A percentile compares a stretch with the other conserved stretches of the same genome.
Conservation (phyloP, 768 basidiomycete genomes). For the Pleurotus ostreatus region DNA sequence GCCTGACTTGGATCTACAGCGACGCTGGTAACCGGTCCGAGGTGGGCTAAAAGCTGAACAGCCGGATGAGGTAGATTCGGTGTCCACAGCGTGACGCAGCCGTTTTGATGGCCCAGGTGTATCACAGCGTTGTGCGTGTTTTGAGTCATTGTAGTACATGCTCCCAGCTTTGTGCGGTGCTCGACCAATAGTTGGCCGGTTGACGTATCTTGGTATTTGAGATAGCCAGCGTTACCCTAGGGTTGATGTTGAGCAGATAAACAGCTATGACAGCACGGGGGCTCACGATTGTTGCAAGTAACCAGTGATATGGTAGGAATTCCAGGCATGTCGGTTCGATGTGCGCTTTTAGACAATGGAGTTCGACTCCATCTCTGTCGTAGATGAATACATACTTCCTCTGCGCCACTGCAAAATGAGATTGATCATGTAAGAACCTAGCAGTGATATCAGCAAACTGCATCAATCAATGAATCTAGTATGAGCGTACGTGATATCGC, state of each 20-base stretch:
- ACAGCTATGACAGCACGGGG: conserved; percentile 1
- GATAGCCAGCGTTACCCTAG: conserved; percentile 82
- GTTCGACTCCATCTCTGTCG: conserved; percentile 88
- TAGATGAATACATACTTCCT: conserved; percentile 96
- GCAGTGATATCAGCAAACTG: conserved; percentile 4
- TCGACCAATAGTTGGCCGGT: conserved; percentile 84
- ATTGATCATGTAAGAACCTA: conserved; percentile 90
- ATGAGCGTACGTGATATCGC: conserved; percentile 78
- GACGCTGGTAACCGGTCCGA: conserved; percentile 80
- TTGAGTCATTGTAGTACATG: conserved; percentile 82
- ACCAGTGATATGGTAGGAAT: conserved; percentile 94
- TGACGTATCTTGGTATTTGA: conserved; percentile 97
- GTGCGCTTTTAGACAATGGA: conserved; percentile 80
- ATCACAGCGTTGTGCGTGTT: conserved; percentile 93
- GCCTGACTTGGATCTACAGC: conserved; percentile 81
- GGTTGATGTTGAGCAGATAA: not conserved
- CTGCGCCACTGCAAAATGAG: conserved; percentile 92
- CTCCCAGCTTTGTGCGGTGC: conserved; percentile 87
- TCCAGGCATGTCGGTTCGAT: conserved; percentile 89
- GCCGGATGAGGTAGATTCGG: conserved; percentile 91
- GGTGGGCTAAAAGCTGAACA: conserved; percentile 86
- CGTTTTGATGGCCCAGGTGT: conserved; percentile 92
- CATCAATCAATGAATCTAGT: not conserved
- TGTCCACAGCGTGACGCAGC: conserved; percentile 94
- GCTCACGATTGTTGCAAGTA: conserved; percentile 78